A percentile compares a stretch with the other conserved stretches of the same genome.
These are phyloP conservation scores for Mucor saturninus DNA, from an alignment of 371 early-diverging fungal species.

Conservation along the genomic window DNA sequence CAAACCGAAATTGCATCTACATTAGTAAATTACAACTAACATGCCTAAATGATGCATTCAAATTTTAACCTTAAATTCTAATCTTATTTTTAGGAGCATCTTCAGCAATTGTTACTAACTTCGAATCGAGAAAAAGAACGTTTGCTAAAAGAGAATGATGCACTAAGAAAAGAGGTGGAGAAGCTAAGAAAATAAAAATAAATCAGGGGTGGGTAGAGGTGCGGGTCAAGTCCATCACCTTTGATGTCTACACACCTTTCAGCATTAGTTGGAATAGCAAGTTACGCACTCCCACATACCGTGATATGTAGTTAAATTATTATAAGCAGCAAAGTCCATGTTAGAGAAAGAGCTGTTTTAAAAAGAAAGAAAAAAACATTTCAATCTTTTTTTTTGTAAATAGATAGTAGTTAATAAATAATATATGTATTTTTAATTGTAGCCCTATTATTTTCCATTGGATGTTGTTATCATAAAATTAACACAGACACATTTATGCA, in stretches of 20 bases:
- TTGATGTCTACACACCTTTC: not conserved
- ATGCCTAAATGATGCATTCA: not conserved
- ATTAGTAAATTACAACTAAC: not conserved
- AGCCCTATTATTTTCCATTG: too few relatives aligned
- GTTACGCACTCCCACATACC: too few relatives aligned
- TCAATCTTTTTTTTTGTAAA: not conserved
- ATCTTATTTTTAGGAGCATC: conserved; percentile 19
- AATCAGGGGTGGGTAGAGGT: too few relatives aligned
- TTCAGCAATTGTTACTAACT: conserved; percentile 17
- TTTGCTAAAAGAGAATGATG: conserved; percentile 24
- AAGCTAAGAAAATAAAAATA: conserved; percentile 5
- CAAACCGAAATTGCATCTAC: not conserved
- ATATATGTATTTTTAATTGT: conserved; percentile 2
- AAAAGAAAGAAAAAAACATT: too few relatives aligned
- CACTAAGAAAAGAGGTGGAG: conserved; percentile 23
- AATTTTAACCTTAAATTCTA: not conserved
- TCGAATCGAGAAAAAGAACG: conserved; percentile 28
- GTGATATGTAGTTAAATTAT: too few relatives aligned
- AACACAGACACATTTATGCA: too few relatives aligned
- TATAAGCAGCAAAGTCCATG: too few relatives aligned
- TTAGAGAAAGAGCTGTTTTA: too few relatives aligned
- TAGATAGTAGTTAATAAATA: not conserved
- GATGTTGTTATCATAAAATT: not conserved
- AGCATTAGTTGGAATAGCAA: too few relatives aligned
- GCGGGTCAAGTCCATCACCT: not conserved